Conservation (phyloP, 2,329 filamentous ascomycete species). For the Mariannaea sp. region DNA sequence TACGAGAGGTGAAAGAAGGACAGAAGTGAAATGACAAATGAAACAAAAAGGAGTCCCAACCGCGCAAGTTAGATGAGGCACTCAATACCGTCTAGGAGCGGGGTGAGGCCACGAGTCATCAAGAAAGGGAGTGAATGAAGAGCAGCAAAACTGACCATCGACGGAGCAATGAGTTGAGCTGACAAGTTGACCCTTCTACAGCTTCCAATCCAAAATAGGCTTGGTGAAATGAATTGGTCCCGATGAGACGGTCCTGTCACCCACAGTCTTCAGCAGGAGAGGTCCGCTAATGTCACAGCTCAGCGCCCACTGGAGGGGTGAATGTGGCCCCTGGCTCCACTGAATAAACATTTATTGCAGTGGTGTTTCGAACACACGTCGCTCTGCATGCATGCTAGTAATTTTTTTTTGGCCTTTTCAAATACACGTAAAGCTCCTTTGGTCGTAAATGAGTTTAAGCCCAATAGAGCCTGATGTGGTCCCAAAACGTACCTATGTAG, state of each 20-base stretch:
- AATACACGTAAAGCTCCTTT: too few relatives aligned
- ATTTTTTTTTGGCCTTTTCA: too few relatives aligned
- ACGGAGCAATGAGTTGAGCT: conserved; percentile 6
- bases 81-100: conserved; percentile 21
- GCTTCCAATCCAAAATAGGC: conserved; percentile 22
- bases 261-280: conserved; percentile 19
- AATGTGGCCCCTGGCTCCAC: conserved; percentile 10
- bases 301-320: conserved; percentile 9
- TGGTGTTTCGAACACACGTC: conserved; percentile 7
- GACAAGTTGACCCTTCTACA: neutral
- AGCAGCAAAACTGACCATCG: conserved; percentile 2
- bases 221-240: conserved; percentile 29
- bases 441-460: too few relatives aligned
- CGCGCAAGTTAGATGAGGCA: too few relatives aligned
- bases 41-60: conserved; percentile 13
- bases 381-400: neutral
- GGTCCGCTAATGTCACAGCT: conserved; percentile 19
- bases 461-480: too few relatives aligned
- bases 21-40: conserved; percentile 18
- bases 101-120: conserved; percentile 19
- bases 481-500: too few relatives aligned
- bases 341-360: too few relatives aligned
- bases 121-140: conserved; percentile 22
- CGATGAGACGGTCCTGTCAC: conserved; percentile 29
- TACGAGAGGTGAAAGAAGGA: neutral